These are phyloP conservation scores for Escovopsis sp. DNA, from an alignment of 2,329 filamentous ascomycete genomes.

Conservation along the genomic window DNA sequence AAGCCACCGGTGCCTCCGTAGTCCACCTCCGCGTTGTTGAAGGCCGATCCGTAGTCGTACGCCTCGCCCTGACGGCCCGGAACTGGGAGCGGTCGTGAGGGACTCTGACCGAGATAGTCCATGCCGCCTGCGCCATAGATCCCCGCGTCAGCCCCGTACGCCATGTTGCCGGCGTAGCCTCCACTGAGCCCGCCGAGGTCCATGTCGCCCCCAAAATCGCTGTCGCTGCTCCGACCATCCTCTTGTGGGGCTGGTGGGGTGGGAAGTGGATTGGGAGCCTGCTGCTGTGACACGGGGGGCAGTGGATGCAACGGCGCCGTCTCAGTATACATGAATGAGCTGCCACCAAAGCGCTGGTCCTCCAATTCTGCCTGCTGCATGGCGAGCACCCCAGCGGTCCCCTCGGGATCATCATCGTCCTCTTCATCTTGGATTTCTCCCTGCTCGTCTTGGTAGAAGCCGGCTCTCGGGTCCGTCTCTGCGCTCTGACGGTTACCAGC, in stretches of 20 bases:
- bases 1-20: conserved; percentile 83
- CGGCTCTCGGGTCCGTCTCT: neutral
- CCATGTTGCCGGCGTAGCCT: conserved; percentile 42
- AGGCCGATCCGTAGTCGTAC: conserved; percentile 22
- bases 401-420: conserved; percentile 80
- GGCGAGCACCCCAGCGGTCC: conserved; percentile 66
- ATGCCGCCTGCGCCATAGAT: conserved; percentile 23
- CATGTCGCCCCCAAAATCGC: conserved; percentile 48
- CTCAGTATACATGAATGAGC: conserved; percentile 17
- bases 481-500: conserved; percentile 30
- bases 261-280: conserved; percentile 21
- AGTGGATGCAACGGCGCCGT: conserved; percentile 10
- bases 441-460: no score
- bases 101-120: conserved; percentile 12
- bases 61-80: conserved; percentile 16
- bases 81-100: conserved; percentile 33
- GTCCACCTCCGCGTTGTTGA: conserved; percentile 58
- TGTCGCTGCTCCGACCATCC: conserved; percentile 43
- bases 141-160: conserved; percentile 33
- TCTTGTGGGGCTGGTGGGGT: conserved; percentile 36
- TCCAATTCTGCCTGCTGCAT: conserved; percentile 76
- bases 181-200: conserved; percentile 64
- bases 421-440: no score
- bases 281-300: conserved; percentile 3
- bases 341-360: conserved; percentile 33